Conservation (phyloP, 2,329 filamentous ascomycete species). For the Xylaria sp. region DNA sequence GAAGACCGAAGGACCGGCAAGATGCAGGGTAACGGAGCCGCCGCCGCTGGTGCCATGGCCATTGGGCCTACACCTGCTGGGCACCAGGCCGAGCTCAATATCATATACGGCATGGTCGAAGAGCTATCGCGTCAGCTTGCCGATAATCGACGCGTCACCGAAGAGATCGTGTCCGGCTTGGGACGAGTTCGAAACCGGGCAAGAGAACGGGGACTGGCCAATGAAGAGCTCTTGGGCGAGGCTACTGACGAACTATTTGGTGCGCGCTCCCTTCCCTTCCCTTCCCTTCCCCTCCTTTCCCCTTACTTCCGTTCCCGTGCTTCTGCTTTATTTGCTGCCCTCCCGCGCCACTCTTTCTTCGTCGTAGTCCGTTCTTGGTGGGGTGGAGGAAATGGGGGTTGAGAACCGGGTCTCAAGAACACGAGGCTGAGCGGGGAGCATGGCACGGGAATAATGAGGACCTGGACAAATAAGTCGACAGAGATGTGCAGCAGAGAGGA, state of each 20-base stretch:
- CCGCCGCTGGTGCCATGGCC: constrained; percentile 56
- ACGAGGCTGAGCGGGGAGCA: not conserved
- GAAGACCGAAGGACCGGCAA: constrained; percentile 31
- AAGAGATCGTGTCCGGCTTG: constrained; percentile 72
- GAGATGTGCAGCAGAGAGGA: not conserved
- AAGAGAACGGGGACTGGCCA: constrained; percentile 62
- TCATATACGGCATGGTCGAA: constrained; percentile 75
- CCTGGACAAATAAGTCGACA: not conserved
- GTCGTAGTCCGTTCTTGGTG: not conserved
- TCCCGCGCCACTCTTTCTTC: not conserved
- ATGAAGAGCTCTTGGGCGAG: constrained; percentile 68
- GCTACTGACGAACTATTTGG: constrained; percentile 68
- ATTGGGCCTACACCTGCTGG: constrained; percentile 72
- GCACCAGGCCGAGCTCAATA: constrained; percentile 75
- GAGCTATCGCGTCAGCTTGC: constrained; percentile 72
- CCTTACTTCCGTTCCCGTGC: not conserved
- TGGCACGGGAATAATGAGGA: not conserved
- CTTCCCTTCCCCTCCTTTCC: too few species aligned
- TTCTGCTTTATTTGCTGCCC: not conserved
- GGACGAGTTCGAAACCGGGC: constrained; percentile 70
- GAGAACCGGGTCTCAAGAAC: not conserved
- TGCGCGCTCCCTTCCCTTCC: constrained; percentile 48
- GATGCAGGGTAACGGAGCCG: constrained; percentile 50
- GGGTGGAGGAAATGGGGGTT: not conserved
- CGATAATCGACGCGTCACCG: constrained; percentile 70